Percentiles rank a stretch among this genome's conserved stretches.
These are phyloP conservation scores for Backusella mclennaniae DNA, from an alignment of 192 early-diverging fungal genomes.

Conservation along the genomic window DNA sequence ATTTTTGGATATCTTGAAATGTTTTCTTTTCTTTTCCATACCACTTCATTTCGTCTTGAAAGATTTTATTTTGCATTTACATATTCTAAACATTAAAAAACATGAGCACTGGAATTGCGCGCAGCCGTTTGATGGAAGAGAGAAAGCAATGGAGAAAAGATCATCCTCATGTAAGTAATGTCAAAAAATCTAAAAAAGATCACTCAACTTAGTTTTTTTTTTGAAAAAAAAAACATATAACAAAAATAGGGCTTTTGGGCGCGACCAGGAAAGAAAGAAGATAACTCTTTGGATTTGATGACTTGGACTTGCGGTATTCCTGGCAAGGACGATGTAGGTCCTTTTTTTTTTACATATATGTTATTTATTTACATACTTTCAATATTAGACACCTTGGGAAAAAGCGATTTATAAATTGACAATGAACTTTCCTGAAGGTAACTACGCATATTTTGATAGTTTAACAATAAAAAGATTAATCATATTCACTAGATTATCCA, in stretches of 20 bases:
- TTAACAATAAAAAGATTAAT: background rate
- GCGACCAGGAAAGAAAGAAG: constrained; percentile 78
- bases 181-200: background rate
- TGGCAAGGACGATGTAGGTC: constrained; percentile 47
- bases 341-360: background rate
- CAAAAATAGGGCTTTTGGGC: constrained; percentile 84
- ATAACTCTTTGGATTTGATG: constrained; percentile 82
- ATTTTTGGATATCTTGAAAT: background rate
- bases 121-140: constrained; percentile 65
- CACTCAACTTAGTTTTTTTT: constrained; percentile 13
- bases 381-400: constrained; percentile 79
- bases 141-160: constrained; percentile 98
- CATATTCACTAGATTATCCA: constrained; percentile 63
- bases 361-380: background rate
- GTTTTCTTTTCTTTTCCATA: constrained; percentile 3
- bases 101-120: constrained; percentile 37
- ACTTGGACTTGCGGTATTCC: constrained; percentile 71
- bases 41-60: background rate
- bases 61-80: background rate
- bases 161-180: constrained; percentile 63
- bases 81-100: background rate
- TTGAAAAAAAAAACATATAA: too few species aligned
- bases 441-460: background rate
- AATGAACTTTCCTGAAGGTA: constrained; percentile 81
- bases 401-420: constrained; percentile 82